Evolutionary conservation across 2,329 filamentous ascomycete species (phyloP).

Genomic region (Aspergillus terreus): DNA sequence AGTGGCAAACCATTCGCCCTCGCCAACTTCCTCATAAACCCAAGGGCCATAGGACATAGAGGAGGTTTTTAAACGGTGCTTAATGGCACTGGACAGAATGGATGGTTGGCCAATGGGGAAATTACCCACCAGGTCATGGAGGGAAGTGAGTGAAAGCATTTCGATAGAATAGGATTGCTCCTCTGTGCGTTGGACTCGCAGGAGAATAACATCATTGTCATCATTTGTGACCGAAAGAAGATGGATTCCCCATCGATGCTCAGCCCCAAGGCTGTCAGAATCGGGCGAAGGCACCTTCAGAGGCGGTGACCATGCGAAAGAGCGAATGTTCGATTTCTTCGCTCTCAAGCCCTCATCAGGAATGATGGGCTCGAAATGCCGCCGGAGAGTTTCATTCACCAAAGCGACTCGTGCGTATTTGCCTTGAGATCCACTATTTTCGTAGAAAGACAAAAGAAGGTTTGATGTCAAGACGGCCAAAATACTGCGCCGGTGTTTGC

Average conservation of each 20-base stretch:
- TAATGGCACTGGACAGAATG: slow-evolving; percentile 26
- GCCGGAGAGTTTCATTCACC: slow-evolving; percentile 48
- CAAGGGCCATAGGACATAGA: slow-evolving; percentile 33
- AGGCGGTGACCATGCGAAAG: slow-evolving; percentile 41
- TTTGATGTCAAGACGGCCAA: slow-evolving; percentile 57
- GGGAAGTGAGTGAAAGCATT: slow-evolving; percentile 21
- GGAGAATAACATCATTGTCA: slow-evolving; percentile 32
- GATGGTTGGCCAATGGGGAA: slow-evolving; percentile 23
- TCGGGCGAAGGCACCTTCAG: slow-evolving; percentile 18
- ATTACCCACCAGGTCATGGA: slow-evolving; percentile 12
- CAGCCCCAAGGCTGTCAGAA: slow-evolving; percentile 3
- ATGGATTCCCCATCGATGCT: slow-evolving; percentile 34
- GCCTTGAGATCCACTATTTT: slow-evolving; percentile 42
- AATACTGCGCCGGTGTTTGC: slow-evolving; percentile 50
- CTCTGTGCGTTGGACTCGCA: slow-evolving; percentile 21
- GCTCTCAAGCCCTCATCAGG: slow-evolving; percentile 19
- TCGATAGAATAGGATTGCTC: slow-evolving; percentile 19
- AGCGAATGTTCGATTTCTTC: slow-evolving; percentile 33
- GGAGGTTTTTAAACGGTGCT: slow-evolving; percentile 20
- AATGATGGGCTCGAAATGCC: slow-evolving; percentile 32
- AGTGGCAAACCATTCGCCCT: slow-evolving; percentile 12
- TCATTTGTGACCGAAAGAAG: slow-evolving; percentile 38
- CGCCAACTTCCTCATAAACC: slow-evolving; percentile 12
- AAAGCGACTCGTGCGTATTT: slow-evolving; percentile 53
- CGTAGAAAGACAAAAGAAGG: slow-evolving; percentile 55